These are phyloP conservation scores for Nigrograna mackinnonii DNA, from an alignment of 2,329 filamentous ascomycete genomes.

Conservation along the genomic window DNA sequence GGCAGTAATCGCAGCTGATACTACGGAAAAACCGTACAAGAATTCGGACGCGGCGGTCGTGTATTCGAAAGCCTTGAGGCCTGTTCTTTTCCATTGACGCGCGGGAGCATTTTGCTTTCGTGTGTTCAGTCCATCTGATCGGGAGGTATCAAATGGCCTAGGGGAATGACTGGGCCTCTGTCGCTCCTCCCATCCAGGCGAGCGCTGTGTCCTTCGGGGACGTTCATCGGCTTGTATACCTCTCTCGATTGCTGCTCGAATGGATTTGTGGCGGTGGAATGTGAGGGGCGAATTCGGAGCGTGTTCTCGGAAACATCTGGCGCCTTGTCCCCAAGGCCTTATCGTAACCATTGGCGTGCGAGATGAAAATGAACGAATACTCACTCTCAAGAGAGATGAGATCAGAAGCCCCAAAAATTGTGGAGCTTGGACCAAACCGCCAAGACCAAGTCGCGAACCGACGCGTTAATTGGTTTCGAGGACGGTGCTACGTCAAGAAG, in stretches of 20 bases:
- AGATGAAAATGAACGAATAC: not conserved
- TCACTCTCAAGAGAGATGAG: no score
- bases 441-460: not conserved
- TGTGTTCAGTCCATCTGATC: no score
- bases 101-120: no score
- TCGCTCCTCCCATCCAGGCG: no score
- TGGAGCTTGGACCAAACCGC: not conserved
- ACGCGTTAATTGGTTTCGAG: not conserved
- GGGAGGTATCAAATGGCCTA: no score
- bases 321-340: slow-evolving; percentile 15
- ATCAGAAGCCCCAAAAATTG: no score
- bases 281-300: slow-evolving; percentile 13
- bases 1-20: slow-evolving; percentile 75
- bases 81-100: not conserved
- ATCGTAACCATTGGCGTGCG: slow-evolving; percentile 18
- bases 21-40: slow-evolving; percentile 81
- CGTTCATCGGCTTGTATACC: not conserved
- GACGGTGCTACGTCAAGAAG: not conserved
- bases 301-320: slow-evolving; percentile 19
- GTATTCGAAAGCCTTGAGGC: slow-evolving; percentile 48
- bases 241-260: slow-evolving; percentile 36
- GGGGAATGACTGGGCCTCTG: no score
- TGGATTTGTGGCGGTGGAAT: slow-evolving; percentile 32
- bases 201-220: no score
- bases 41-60: slow-evolving; percentile 90